These are phyloP conservation scores for Tetrahymena borealis DNA, from an alignment of 73 alveolate species.

Conservation along the genomic window DNA sequence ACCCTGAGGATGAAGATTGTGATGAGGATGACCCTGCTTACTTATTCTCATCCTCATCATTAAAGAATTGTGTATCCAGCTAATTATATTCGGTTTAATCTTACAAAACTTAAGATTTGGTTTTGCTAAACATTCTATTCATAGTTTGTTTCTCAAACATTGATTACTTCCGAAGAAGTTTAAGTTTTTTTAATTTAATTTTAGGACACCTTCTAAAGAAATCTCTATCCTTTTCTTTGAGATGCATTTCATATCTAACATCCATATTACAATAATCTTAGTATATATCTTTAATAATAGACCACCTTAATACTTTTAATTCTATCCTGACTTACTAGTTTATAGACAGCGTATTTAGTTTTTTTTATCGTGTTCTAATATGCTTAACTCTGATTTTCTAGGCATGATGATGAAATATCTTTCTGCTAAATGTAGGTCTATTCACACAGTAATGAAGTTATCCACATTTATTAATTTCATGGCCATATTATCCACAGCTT, in stretches of 20 bases:
- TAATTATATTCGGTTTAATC: neutral
- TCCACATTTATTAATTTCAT: neutral
- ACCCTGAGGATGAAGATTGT: neutral
- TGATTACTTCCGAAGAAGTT: neutral
- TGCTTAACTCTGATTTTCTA: neutral
- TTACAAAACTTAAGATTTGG: neutral
- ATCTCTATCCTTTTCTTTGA: neutral
- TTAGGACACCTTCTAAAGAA: neutral
- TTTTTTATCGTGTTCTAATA: neutral
- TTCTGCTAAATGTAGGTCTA: neutral
- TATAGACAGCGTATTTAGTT: neutral
- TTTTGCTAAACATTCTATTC: neutral
- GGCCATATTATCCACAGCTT: neutral
- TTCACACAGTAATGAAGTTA: neutral
- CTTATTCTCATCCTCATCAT: neutral
- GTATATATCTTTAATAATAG: neutral
- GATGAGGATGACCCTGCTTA: neutral
- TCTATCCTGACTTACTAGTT: neutral
- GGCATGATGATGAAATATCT: neutral
- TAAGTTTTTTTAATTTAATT: neutral
- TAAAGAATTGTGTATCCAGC: neutral
- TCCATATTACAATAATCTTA: neutral
- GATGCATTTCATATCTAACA: neutral
- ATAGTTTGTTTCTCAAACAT: neutral
- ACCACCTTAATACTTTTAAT: neutral